These are phyloP conservation scores for Kregervanrija delftensis DNA, from an alignment of 805 yeast species.

Conservation along the genomic window DNA sequence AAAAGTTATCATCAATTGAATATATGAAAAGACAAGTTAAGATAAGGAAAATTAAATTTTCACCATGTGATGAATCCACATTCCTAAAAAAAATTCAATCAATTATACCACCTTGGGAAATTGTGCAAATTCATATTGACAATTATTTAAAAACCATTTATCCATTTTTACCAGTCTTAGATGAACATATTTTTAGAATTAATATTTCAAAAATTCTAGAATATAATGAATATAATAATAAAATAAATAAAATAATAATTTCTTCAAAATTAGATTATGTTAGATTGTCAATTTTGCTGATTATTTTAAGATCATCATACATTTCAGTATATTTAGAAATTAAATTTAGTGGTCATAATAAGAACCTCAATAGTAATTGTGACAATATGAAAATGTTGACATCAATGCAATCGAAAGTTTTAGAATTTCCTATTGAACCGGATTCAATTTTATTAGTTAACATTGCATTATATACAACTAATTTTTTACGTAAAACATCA, in stretches of 20 bases:
- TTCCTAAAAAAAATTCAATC: slow-evolving; percentile 7
- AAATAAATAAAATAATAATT: slow-evolving; percentile 1
- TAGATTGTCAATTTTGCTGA: slow-evolving; percentile 20
- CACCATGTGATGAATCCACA: background rate
- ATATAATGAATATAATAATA: slow-evolving; percentile 3
- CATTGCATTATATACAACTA: slow-evolving; percentile 32
- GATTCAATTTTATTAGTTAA: slow-evolving; percentile 32
- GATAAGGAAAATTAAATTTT: slow-evolving; percentile 3
- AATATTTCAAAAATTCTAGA: slow-evolving; percentile 29
- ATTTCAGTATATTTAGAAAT: slow-evolving; percentile 15
- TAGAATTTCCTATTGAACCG: slow-evolving; percentile 34
- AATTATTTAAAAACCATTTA: slow-evolving; percentile 33
- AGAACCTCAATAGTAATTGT: background rate
- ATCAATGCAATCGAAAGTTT: slow-evolving; percentile 11
- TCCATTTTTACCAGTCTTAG: slow-evolving; percentile 42
- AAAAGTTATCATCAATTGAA: background rate
- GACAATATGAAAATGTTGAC: slow-evolving; percentile 6
- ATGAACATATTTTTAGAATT: slow-evolving; percentile 31
- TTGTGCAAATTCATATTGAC: slow-evolving; percentile 32
- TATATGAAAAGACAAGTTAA: slow-evolving; percentile 8
- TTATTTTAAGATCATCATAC: slow-evolving; percentile 24
- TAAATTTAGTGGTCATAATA: slow-evolving; percentile 5
- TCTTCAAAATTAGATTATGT: slow-evolving; percentile 15
- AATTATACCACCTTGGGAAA: slow-evolving; percentile 23
- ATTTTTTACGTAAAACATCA: slow-evolving; percentile 32